Evolutionary conservation across 352 stramenopile genomes (phyloP), one percentile per base, ranked within the genome.

Genomic region (Phytophthora idaei): DNA sequence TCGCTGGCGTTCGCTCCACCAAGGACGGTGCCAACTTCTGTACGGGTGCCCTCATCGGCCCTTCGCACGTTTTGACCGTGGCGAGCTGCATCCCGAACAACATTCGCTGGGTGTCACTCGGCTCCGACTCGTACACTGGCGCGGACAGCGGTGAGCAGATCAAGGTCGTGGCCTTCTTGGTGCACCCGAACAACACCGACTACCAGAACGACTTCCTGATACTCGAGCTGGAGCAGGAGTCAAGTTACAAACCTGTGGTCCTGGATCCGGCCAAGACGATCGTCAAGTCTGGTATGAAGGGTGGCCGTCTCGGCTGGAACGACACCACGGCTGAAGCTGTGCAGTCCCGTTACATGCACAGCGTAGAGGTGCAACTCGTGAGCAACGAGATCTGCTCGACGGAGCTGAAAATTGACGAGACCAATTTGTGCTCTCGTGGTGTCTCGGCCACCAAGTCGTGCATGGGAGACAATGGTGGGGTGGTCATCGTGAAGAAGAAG

Each of bases 361-460:
- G 61, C 27, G 77, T 87, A 4, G 66, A 82, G n/a, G 71, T 92
- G 14, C 48, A 76, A 17, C 41, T 88, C 15, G 42, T 86, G 11
- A 75, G 71, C 36, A 77, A 81, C 54, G 48, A 72, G 3, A 41
- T 69, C 10, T 92, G 81, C 36, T 72, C 61, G 2, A 48, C 60
- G 17, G 59, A 80, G 14, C 29, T 83, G 10, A 51, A 39, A 0
- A 52, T 85, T 3, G 71, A 86, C 37, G 28, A 61, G 28, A 60
- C 77, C 36, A 90, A 84, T 51, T 32, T 89, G 15, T 92, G 83
- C 54, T 78, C 80, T n/a, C 77, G 80, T 5, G 81, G 83, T 2
- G 50, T 78, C 27, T 61, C 61, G 9, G 36, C 17, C 11, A 67
- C 41, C n/a, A 72, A 89, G 46, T 85, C 81, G 50, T 92, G 83